phyloP scores from a whole-genome alignment of 2,329 filamentous ascomycete genomes.

The Aspergillus pseudoterreus region DNA sequence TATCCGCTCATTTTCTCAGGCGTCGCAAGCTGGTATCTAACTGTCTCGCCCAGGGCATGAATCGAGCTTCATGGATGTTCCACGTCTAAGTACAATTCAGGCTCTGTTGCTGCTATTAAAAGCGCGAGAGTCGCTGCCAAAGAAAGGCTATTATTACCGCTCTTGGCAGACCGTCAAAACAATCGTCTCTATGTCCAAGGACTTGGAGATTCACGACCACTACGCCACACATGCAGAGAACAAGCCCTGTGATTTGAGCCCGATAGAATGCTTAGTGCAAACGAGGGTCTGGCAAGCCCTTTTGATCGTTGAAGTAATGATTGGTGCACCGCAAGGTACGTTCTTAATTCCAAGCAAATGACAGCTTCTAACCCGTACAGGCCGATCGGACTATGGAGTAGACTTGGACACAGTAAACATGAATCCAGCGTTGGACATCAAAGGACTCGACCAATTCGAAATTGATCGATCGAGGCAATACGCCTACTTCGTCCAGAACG shows the following conservation, averaged over 20 bases:
- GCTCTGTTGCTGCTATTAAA: slow-evolving; percentile 84
- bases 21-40: slow-evolving; percentile 16
- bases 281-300: slow-evolving; percentile 87
- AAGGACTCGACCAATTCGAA: slow-evolving; percentile 70
- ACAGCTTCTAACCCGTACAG: slow-evolving; percentile 40
- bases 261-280: slow-evolving; percentile 76
- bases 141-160: slow-evolving; percentile 91
- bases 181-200: slow-evolving; percentile 88
- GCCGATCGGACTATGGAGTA: slow-evolving; percentile 74
- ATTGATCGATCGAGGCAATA: slow-evolving; percentile 78
- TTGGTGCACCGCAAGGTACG: slow-evolving; percentile 86
- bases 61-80: slow-evolving; percentile 89
- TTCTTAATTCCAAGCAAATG: not conserved
- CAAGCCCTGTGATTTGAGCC: slow-evolving; percentile 63
- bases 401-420: slow-evolving; percentile 74
- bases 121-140: slow-evolving; percentile 85
- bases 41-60: slow-evolving; percentile 65
- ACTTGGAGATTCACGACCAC: slow-evolving; percentile 85
- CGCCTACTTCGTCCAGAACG: slow-evolving; percentile 72
- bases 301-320: slow-evolving; percentile 83
- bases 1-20: not conserved
- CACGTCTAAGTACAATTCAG: slow-evolving; percentile 85
- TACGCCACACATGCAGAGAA: slow-evolving; percentile 72
- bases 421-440: slow-evolving; percentile 58
- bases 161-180: slow-evolving; percentile 97